Conservation (phyloP, 495 filamentous ascomycete species). For the Cryomyces antarcticus region DNA sequence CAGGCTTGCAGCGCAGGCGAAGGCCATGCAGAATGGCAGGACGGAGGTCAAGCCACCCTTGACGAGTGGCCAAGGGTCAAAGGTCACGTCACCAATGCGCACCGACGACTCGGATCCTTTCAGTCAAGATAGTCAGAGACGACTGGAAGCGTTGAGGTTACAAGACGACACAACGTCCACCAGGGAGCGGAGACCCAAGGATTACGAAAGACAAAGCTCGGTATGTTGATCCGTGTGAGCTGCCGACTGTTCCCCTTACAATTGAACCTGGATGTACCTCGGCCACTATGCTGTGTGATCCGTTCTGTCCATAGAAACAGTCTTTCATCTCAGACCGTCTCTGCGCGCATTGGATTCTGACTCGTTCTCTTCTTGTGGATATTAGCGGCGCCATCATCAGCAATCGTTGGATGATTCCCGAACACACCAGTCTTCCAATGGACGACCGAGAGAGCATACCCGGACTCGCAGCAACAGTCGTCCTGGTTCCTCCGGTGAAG, state of each 20-base stretch:
- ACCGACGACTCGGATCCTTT: conserved; percentile 51
- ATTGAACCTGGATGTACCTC: background rate
- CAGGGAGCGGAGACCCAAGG: conserved; percentile 28
- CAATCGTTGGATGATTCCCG: no score
- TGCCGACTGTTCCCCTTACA: background rate
- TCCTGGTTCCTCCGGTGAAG: conserved; percentile 6
- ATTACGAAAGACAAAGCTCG: conserved; percentile 19
- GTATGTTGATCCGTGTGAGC: conserved; percentile 19
- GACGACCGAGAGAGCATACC: no score
- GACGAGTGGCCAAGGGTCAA: conserved; percentile 18
- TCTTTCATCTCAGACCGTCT: no score
- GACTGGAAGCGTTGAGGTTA: conserved; percentile 65
- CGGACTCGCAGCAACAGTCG: conserved; percentile 12
- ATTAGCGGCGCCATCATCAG: no score
- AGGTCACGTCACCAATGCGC: conserved; percentile 31
- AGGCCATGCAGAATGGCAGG: conserved; percentile 36
- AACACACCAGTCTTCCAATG: no score
- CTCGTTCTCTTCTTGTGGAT: no score
- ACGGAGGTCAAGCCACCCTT: conserved; percentile 17
- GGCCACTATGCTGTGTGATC: background rate
- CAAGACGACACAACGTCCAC: conserved; percentile 41
- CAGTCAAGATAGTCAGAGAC: conserved; percentile 64
- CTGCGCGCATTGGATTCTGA: no score
- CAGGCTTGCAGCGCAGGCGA: conserved; percentile 58
- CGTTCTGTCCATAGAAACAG: no score